Conservation (phyloP, 2,329 filamentous ascomycete species). For the Pseudocercospora eumusae region DNA sequence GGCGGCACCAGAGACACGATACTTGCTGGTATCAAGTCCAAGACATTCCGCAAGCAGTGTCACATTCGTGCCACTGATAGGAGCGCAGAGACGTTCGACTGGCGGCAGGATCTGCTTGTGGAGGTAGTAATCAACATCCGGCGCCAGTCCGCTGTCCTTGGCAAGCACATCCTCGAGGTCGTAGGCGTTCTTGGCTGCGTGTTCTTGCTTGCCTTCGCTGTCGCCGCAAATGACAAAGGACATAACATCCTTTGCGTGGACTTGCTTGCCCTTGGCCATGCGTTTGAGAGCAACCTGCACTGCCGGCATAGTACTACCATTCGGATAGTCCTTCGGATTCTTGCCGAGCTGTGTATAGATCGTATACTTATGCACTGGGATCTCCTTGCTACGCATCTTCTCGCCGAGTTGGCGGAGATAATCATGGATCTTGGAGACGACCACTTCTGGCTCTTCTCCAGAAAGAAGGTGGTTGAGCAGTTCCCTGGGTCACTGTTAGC, state of each 20-base stretch:
- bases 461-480: constrained; percentile 94
- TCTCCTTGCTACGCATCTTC: constrained; percentile 78
- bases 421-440: constrained; percentile 88
- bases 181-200: constrained; percentile 84
- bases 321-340: constrained; percentile 87
- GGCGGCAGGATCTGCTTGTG: constrained; percentile 98
- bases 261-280: constrained; percentile 78
- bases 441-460: constrained; percentile 84
- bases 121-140: constrained; percentile 97
- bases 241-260: constrained; percentile 94
- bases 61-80: constrained; percentile 89
- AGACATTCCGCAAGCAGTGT: constrained; percentile 88
- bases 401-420: constrained; percentile 80
- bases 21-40: constrained; percentile 86
- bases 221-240: constrained; percentile 86
- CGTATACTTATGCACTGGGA: constrained; percentile 85
- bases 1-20: constrained; percentile 65
- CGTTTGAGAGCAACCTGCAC: constrained; percentile 93
- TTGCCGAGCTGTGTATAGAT: constrained; percentile 98
- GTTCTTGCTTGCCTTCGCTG: constrained; percentile 63
- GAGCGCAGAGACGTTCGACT: constrained; percentile 94
- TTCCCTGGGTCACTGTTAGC: constrained; percentile 50
- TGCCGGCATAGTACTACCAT: constrained; percentile 91
- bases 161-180: constrained; percentile 83
- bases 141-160: constrained; percentile 69